Base-by-base conservation (phyloP, 106 monocot genomes). In the Allium fistulosum region DNA sequence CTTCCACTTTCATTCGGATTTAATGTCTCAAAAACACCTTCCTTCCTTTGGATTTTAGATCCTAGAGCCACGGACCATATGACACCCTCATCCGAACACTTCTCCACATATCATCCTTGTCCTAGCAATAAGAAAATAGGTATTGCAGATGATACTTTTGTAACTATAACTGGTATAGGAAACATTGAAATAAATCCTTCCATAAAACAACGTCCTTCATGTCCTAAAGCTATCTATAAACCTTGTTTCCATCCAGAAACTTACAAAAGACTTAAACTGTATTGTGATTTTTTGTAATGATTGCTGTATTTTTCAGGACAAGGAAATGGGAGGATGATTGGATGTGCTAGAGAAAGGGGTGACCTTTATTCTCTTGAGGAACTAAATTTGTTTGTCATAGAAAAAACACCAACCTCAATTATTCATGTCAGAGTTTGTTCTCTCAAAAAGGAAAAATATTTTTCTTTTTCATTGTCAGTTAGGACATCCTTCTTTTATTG, bases 251-350 rank as follows among this genome's bases (percentile, higher is more conserved):
- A 53, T 68, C 26, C 26, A 53, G 28, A 68, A 68, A 27, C 18
- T 68, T 28, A 68, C 22, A 7, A 4, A 27, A 53, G 27, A 26
- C 37, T 68, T 68, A 10, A 10, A 10, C 9, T 68, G 27, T 11
- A 28, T 26, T 28, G 18, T 68, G 55, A 10, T 53, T 6, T 27
- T 68, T 68, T 1, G 28, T 15, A 11, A 28, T 15, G 18, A 17
- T 65, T 53, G 13, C 22, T 68, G 10, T 53, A 13, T 53, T 14
- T 68, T 68, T 68, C 55, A 68, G 22, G 68, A 68, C 26, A 12
- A 68, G 52, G 53, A 56, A 14, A 13, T 49, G 55, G 55, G 37
- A 37, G 37, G 37, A 37, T 2, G 37, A 37, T 37, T 37, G 37
- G 1, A 37, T 37, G 37, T 18, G 68, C 55, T 68, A 68, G 55